Base-by-base conservation (phyloP, 2,329 filamentous ascomycete species). In the Penicillium olsonii region DNA sequence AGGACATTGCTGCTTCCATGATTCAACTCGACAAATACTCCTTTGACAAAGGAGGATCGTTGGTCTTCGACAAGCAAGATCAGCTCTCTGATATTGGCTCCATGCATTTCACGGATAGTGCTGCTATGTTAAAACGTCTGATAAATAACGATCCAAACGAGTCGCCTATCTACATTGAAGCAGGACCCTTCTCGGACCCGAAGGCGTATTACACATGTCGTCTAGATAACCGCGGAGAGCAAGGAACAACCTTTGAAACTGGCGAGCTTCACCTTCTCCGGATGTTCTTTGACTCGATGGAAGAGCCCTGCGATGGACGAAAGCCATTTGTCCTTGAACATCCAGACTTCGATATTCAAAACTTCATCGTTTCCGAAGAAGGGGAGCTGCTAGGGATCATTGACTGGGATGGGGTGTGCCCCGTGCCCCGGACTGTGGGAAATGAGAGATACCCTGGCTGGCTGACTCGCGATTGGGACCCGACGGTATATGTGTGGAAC, bases 291-390 rank as follows among this genome's bases (percentile, higher is more conserved):
- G 33, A 37, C 22, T 44, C 31, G 42, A 37, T 14, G 14, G n/a
- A 20, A n/a, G n/a, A 27, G 15, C 10, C 42, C n/a, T 26, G 14
- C 26, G 20, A 7, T 9, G 42, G 17, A 11, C 27, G 27, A 29
- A 29, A 29, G 27, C 35, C 49, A 5, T 64, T 65, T 34, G 58
- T 65, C 17, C 48, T 69, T 2, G 35, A 61, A 4, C 67, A 68
- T 45, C 60, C 65, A 1, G 60, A 68, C 26, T 63, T 62, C 34
- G 58, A 66, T 41, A 58, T 64, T 12, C 60, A 68, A 27, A 69
- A 69, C 39, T 52, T 70, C 40, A 50, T 68, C 10, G 65, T 70
- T 0, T 59, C 61, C 0, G 57, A 63, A 17, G 54, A 63, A 0
- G 65, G 67, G 14, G 45, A 59, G 17, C 51, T 71, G 2, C 51